phyloP scores from a whole-genome alignment of 1,284 basidiomycete genomes.

The Rhodotorula sp. region DNA sequence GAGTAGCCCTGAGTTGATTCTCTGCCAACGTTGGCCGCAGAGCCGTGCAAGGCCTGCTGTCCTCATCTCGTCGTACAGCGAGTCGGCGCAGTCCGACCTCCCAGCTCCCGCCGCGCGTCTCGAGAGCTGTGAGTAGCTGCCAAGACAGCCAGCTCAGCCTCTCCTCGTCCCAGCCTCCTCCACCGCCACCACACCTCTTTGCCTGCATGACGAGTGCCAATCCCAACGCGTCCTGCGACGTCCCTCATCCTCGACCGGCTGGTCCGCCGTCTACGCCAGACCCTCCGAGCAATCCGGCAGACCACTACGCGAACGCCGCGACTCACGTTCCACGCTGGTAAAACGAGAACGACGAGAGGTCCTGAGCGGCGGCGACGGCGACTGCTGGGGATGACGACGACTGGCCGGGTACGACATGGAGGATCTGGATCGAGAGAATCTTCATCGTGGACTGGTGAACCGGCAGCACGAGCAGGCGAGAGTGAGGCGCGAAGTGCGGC shows the following conservation, averaged over 20 bases:
- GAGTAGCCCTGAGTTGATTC: too few species aligned
- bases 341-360: slow-evolving; percentile 90
- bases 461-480: neutral
- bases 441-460: slow-evolving; percentile 43
- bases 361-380: slow-evolving; percentile 67
- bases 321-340: slow-evolving; percentile 72
- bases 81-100: too few species aligned
- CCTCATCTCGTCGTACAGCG: too few species aligned
- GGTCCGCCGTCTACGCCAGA: too few species aligned
- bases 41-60: too few species aligned
- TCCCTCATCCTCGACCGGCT: too few species aligned
- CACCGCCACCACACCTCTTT: fast-evolving
- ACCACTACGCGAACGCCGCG: neutral
- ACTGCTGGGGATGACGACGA: slow-evolving; percentile 55
- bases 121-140: too few species aligned
- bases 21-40: neutral
- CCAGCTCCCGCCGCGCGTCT: too few species aligned
- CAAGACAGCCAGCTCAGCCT: too few species aligned
- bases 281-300: too few species aligned
- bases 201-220: neutral
- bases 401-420: slow-evolving; percentile 44
- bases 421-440: slow-evolving; percentile 55
- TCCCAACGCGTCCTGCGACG: neutral
- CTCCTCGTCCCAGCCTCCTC: too few species aligned
- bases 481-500: too few species aligned